A percentile compares a stretch with the other conserved stretches of the same genome.
Evolutionary conservation across 164 flowering plant species (phyloP).

Genomic region (Dillenia turbinata): DNA sequence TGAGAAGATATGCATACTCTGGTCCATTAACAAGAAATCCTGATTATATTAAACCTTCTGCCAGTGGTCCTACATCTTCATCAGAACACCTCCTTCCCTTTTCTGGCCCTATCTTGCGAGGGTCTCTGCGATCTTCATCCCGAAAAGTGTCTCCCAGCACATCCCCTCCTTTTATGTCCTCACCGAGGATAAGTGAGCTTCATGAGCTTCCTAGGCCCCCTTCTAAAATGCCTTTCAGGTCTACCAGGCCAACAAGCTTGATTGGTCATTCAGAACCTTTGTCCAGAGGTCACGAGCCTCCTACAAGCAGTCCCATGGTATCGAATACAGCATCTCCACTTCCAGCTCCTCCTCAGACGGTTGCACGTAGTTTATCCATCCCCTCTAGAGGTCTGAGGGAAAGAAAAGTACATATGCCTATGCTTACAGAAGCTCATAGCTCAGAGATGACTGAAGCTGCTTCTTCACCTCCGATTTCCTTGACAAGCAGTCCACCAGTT

Average conservation of each 20-base stretch:
- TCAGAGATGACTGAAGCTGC: constrained; percentile 18
- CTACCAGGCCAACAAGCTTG: constrained; percentile 67
- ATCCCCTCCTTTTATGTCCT: constrained; percentile 54
- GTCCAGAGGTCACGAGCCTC: constrained; percentile 32
- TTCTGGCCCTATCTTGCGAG: constrained; percentile 44
- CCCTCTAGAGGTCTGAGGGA: constrained; percentile 36
- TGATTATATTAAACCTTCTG: constrained; percentile 36
- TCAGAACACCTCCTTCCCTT: constrained; percentile 29
- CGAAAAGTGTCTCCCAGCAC: constrained; percentile 57
- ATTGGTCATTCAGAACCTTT: constrained; percentile 17
- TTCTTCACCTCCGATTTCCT: constrained; percentile 36
- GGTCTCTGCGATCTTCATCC: constrained; percentile 33
- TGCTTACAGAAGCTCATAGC: constrained; percentile 16
- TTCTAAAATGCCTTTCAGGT: constrained; percentile 25
- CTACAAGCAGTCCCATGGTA: constrained; percentile 18
- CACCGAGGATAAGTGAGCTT: constrained; percentile 88
- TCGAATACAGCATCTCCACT: constrained; percentile 55
- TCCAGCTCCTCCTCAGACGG: constrained; percentile 56
- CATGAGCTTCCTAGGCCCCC: constrained; percentile 98
- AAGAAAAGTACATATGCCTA: constrained; percentile 13
- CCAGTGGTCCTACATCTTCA: constrained; percentile 41
- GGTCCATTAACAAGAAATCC: constrained; percentile 65
- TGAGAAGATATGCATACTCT: constrained; percentile 64
- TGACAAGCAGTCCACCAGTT: constrained; percentile 17
- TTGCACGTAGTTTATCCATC: constrained; percentile 47